Evolutionary conservation across 257 asterid genomes (phyloP).

Genomic region (Solanum appendiculatum): DNA sequence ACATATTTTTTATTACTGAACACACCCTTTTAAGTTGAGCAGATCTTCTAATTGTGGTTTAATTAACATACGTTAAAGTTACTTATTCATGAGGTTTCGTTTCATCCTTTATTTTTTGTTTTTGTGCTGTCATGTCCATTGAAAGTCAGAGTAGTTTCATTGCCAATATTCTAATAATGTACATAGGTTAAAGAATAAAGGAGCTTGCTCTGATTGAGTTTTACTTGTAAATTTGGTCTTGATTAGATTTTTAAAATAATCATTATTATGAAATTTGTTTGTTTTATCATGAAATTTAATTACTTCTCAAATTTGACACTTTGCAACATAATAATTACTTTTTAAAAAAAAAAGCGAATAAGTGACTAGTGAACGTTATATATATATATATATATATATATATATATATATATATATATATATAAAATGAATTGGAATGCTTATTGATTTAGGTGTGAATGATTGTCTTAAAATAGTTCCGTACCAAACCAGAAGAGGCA

Average conservation of each 20-base stretch:
- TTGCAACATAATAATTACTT: too few species aligned
- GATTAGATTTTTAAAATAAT: too few species aligned
- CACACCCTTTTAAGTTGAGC: not conserved
- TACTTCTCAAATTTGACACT: not conserved
- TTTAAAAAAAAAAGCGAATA: too few species aligned
- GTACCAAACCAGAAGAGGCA: too few species aligned
- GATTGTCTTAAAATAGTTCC: too few species aligned
- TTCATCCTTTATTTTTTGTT: too few species aligned
- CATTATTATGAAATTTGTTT: not conserved
- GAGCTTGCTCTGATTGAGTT: not conserved
- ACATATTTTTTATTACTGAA: not conserved
- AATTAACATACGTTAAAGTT: not conserved
- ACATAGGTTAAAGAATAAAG: not conserved
- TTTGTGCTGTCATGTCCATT: not conserved
- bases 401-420: too few species aligned
- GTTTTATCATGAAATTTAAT: too few species aligned
- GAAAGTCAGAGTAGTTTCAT: not conserved
- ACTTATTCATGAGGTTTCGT: not conserved
- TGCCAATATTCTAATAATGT: not conserved
- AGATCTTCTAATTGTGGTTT: not conserved
- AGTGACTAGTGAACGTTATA: too few species aligned
- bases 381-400: too few species aligned
- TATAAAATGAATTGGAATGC: not conserved
- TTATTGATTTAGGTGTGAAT: not conserved
- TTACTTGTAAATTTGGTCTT: not conserved